A percentile compares a stretch with the other conserved stretches of the same genome.
Evolutionary conservation across 2,329 filamentous ascomycete genomes (phyloP).

Genomic region (Curvularia lunata): DNA sequence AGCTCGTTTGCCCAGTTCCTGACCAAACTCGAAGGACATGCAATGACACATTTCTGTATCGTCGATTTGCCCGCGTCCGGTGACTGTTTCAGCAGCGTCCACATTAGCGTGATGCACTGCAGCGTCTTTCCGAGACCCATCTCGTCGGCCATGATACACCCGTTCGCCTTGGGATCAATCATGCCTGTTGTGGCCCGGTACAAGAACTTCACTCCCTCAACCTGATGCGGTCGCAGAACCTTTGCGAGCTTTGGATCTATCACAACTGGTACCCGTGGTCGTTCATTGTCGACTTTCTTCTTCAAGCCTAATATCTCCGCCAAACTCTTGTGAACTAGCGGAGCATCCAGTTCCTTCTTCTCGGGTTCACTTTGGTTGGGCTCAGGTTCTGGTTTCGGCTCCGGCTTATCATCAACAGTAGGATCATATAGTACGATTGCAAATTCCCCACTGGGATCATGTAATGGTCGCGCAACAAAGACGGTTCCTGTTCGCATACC

Average conservation of each 20-base stretch:
- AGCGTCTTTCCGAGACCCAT: slow-evolving; percentile 98
- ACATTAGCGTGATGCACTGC: slow-evolving; percentile 95
- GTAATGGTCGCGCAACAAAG: slow-evolving; percentile 86
- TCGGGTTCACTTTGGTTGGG: slow-evolving; percentile 57
- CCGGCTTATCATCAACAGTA: slow-evolving; percentile 83
- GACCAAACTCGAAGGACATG: slow-evolving; percentile 94
- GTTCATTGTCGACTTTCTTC: slow-evolving; percentile 83
- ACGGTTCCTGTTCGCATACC: slow-evolving; percentile 83
- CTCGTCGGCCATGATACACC: slow-evolving; percentile 99
- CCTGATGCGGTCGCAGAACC: slow-evolving; percentile 92
- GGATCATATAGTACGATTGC: slow-evolving; percentile 96
- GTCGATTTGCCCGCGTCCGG: slow-evolving; percentile 92
- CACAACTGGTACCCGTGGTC: slow-evolving; percentile 92
- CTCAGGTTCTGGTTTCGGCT: slow-evolving; percentile 54
- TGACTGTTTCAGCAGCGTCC: slow-evolving; percentile 95
- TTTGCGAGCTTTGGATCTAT: slow-evolving; percentile 91
- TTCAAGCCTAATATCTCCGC: slow-evolving; percentile 94
- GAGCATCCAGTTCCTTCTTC: slow-evolving; percentile 68
- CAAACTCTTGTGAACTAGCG: slow-evolving; percentile 90
- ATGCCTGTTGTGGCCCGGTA: slow-evolving; percentile 94
- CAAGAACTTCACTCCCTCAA: slow-evolving; percentile 97
- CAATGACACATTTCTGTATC: slow-evolving; percentile 96
- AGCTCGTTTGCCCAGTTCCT: slow-evolving; percentile 98
- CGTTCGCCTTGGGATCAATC: slow-evolving; percentile 90
- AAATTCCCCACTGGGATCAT: slow-evolving; percentile 95